Conservation (phyloP, 169 alveolate species). For the Plasmodium billcollinsi region DNA sequence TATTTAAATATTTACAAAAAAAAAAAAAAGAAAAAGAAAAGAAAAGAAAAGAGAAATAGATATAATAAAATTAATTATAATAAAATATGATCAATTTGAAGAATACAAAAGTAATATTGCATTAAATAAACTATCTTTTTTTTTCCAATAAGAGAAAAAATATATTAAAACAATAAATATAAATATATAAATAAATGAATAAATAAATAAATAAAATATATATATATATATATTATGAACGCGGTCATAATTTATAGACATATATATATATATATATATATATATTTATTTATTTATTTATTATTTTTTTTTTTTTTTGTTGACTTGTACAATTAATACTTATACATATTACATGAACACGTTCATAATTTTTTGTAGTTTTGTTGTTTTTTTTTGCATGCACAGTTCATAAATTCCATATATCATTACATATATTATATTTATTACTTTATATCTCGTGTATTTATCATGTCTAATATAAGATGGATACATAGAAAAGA, state of each 20-base stretch:
- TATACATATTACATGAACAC: neutral
- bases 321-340: neutral
- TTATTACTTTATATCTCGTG: conserved; percentile 2
- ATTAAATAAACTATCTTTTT: too few relatives aligned
- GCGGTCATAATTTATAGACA: too few relatives aligned
- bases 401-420: too few relatives aligned
- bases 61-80: neutral
- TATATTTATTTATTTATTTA: neutral
- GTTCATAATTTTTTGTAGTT: neutral
- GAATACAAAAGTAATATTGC: too few relatives aligned
- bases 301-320: neutral
- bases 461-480: conserved; percentile 36
- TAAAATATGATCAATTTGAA: too few relatives aligned
- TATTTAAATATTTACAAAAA: conserved; percentile 3
- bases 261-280: neutral
- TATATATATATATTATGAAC: too few relatives aligned
- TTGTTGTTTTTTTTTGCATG: conserved; percentile 3
- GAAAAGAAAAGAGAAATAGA: neutral
- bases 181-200: too few relatives aligned
- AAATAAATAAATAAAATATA: too few relatives aligned
- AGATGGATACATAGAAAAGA: conserved; percentile 74
- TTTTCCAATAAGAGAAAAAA: too few relatives aligned
- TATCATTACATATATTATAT: neutral
- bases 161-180: too few relatives aligned
- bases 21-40: neutral